Percentiles rank a stretch among this genome's conserved stretches.
Conservation (phyloP, 306 rosid species). For the Pterocarpus santalinus region DNA sequence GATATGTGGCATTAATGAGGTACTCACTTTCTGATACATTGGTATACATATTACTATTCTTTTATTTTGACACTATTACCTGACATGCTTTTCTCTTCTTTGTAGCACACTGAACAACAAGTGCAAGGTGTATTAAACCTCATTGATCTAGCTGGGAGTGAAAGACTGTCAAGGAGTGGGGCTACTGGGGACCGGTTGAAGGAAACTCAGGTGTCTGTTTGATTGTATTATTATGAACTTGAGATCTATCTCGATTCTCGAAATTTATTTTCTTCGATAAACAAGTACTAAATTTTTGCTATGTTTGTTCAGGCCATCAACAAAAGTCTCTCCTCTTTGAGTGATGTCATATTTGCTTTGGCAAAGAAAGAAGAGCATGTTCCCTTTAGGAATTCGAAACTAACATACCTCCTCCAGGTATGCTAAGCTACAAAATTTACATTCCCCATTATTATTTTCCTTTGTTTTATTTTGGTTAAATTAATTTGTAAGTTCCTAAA, state of each 20-base stretch:
- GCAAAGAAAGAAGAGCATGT: conserved; percentile 94
- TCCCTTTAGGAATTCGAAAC: conserved; percentile 90
- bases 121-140: conserved; percentile 93
- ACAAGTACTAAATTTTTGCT: conserved; percentile 10
- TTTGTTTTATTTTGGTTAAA: conserved; percentile 5
- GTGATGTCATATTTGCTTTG: conserved; percentile 91
- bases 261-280: neutral
- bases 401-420: conserved; percentile 95
- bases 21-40: conserved; percentile 22
- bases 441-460: neutral
- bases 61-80: neutral
- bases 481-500: too few species aligned
- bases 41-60: neutral
- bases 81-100: conserved; percentile 32
- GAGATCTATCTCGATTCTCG: neutral
- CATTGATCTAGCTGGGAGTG: conserved; percentile 97
- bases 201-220: conserved; percentile 86
- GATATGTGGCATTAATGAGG: conserved; percentile 89
- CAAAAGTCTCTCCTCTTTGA: conserved; percentile 82
- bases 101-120: conserved; percentile 87
- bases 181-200: conserved; percentile 94
- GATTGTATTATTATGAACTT: conserved; percentile 20
- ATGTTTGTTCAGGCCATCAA: conserved; percentile 74
- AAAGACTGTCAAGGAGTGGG: conserved; percentile 89
- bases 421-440: neutral